These are phyloP conservation scores for Pseudocercospora fijiensis DNA, from an alignment of 2,329 filamentous ascomycete species.

Conservation along the genomic window DNA sequence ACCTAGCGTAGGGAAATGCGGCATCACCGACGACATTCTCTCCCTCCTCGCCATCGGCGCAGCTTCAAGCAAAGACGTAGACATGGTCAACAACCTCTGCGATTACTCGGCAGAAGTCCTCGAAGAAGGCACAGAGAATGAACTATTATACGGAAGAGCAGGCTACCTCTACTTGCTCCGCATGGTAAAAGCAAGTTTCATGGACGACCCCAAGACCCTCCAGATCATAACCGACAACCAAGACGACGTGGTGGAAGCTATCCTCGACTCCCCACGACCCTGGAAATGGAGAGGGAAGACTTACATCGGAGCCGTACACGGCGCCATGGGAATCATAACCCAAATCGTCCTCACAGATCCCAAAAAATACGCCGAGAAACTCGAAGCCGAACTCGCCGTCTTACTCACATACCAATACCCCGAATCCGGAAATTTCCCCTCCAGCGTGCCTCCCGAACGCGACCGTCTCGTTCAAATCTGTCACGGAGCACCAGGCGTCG, in stretches of 20 bases:
- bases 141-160: constrained; percentile 66
- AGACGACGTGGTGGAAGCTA: constrained; percentile 57
- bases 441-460: constrained; percentile 51
- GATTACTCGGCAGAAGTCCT: constrained; percentile 51
- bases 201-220: constrained; percentile 50
- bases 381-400: constrained; percentile 55
- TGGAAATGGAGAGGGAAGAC: constrained; percentile 66
- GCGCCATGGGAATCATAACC: constrained; percentile 68
- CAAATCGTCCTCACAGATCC: constrained; percentile 64
- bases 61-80: constrained; percentile 50
- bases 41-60: constrained; percentile 52
- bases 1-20: constrained; percentile 48
- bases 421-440: constrained; percentile 63
- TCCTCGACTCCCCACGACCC: constrained; percentile 55
- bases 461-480: constrained; percentile 63
- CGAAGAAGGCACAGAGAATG: constrained; percentile 53
- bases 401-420: constrained; percentile 59
- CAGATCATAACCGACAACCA: constrained; percentile 57
- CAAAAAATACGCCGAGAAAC: constrained; percentile 52
- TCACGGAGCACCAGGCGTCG: constrained; percentile 64
- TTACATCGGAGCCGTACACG: constrained; percentile 67
- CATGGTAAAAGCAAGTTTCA: constrained; percentile 59
- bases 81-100: constrained; percentile 52
- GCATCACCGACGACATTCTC: constrained; percentile 53
- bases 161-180: constrained; percentile 68